These are phyloP conservation scores for Cladosporium phlei DNA, from an alignment of 2,329 filamentous ascomycete species.

Conservation along the genomic window DNA sequence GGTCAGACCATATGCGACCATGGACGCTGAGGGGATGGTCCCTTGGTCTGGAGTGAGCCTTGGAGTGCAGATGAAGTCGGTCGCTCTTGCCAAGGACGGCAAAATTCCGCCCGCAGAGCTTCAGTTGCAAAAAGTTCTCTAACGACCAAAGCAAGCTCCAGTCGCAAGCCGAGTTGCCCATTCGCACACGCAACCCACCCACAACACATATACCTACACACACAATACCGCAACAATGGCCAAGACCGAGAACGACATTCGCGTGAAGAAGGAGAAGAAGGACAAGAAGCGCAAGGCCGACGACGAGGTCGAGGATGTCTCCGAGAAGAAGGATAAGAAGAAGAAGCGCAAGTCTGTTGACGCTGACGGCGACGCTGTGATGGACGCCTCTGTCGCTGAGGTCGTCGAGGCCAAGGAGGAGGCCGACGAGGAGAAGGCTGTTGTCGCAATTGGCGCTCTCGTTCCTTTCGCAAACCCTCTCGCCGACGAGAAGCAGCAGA, in stretches of 20 bases:
- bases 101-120: too few species aligned
- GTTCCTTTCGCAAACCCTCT: slow-evolving; percentile 81
- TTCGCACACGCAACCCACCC: neutral
- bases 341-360: slow-evolving; percentile 55
- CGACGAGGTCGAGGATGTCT: slow-evolving; percentile 24
- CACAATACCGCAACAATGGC: slow-evolving; percentile 28
- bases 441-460: slow-evolving; percentile 52
- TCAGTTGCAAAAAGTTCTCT: too few species aligned
- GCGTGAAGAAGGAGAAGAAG: slow-evolving; percentile 32
- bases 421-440: slow-evolving; percentile 38
- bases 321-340: slow-evolving; percentile 51
- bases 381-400: slow-evolving; percentile 28
- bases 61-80: too few species aligned
- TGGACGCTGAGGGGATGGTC: too few species aligned
- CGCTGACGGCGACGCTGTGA: slow-evolving; percentile 24
- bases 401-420: slow-evolving; percentile 35
- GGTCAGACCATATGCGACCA: too few species aligned
- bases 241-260: slow-evolving; percentile 34
- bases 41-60: too few species aligned
- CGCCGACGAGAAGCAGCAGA: slow-evolving; percentile 69
- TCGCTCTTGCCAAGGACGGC: too few species aligned
- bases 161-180: slow-evolving; percentile 9
- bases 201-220: neutral
- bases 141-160: too few species aligned
- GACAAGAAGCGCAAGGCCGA: slow-evolving; percentile 35